Evolutionary conservation across 2,329 filamentous ascomycete species (phyloP).

Genomic region (Talaromyces sp.): DNA sequence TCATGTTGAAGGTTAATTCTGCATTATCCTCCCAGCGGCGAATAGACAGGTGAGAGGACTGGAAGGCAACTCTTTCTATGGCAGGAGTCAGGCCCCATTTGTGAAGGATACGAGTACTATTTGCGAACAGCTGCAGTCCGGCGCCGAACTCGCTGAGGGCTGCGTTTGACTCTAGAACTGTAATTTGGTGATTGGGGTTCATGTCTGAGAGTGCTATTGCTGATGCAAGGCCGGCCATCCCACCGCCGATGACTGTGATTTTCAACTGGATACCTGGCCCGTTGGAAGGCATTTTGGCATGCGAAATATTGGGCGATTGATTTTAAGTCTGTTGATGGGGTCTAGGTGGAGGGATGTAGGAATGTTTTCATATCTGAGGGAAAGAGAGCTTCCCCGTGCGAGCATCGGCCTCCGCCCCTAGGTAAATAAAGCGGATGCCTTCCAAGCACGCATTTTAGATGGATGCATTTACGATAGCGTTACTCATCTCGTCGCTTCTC

Average conservation of each 20-base stretch:
- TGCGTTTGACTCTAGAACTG: conserved; percentile 20
- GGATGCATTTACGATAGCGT: neutral
- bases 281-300: neutral
- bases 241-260: neutral
- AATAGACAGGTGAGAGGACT: conserved; percentile 18
- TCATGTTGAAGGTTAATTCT: conserved; percentile 7
- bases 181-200: conserved; percentile 21
- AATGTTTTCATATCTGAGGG: neutral
- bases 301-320: neutral
- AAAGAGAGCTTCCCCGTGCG: neutral
- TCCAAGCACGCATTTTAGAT: neutral
- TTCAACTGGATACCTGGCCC: neutral
- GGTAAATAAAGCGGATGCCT: neutral
- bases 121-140: conserved; percentile 22
- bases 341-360: neutral
- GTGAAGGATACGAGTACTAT: conserved; percentile 21
- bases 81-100: conserved; percentile 21
- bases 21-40: conserved; percentile 21
- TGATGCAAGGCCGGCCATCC: conserved; percentile 18
- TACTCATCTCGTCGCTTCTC: neutral
- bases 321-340: neutral
- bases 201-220: conserved; percentile 21
- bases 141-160: conserved; percentile 22
- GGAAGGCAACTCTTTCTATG: conserved; percentile 20
- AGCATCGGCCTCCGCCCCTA: neutral